Conservation (phyloP, 306 rosid genomes). For the Vigna angularis region DNA sequence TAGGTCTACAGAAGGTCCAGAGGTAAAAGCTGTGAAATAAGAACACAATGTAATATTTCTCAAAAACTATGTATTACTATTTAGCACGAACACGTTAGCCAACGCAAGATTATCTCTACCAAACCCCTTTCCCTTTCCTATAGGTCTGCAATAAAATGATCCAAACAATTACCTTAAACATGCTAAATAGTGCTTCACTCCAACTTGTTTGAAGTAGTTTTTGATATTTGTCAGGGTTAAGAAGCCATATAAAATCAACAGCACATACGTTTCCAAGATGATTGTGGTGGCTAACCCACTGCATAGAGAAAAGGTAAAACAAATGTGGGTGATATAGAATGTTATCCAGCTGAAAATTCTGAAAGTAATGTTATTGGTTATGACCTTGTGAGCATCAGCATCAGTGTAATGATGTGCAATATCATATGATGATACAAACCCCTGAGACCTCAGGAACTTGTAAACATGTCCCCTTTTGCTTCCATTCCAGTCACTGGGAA, state of each 20-base stretch:
- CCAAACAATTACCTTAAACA: slow-evolving; percentile 70
- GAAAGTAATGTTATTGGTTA: slow-evolving; percentile 12
- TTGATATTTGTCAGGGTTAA: slow-evolving; percentile 69
- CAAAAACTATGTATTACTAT: too few relatives aligned
- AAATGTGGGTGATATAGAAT: slow-evolving; percentile 23
- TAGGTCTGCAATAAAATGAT: too few relatives aligned
- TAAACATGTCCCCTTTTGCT: slow-evolving; percentile 92
- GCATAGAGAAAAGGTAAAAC: slow-evolving; percentile 31
- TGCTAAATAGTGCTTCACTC: slow-evolving; percentile 72
- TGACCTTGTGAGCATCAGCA: slow-evolving; percentile 89
- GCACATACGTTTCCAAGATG: slow-evolving; percentile 90
- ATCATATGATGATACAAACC: slow-evolving; percentile 90
- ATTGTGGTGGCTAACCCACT: slow-evolving; percentile 97
- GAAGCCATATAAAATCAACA: slow-evolving; percentile 93
- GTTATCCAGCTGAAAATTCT: slow-evolving; percentile 19
- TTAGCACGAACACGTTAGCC: background rate
- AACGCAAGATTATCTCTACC: background rate
- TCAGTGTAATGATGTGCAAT: slow-evolving; percentile 86
- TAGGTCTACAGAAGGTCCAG: background rate
- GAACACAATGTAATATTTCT: background rate
- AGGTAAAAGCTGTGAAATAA: background rate
- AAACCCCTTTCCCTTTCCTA: background rate
- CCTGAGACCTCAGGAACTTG: slow-evolving; percentile 85
- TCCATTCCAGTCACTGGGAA: slow-evolving; percentile 90
- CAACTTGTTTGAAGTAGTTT: slow-evolving; percentile 68